Base-by-base conservation (phyloP, 2,329 filamentous ascomycete species). In the Akanthomyces uredinophilus region DNA sequence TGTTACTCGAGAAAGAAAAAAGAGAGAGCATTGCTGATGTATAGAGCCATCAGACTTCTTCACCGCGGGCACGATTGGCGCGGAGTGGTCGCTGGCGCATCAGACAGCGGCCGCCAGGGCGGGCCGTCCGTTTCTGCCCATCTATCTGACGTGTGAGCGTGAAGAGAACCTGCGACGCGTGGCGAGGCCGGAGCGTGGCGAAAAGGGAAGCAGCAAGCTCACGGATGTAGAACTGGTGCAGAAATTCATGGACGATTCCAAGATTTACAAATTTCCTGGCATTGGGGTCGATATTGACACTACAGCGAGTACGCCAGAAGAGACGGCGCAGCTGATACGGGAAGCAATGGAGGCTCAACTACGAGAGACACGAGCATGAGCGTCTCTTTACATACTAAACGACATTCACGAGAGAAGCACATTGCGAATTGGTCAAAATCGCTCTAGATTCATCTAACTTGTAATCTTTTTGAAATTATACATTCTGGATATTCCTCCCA, bases 91-190 rank as follows among this genome's bases (percentile, higher is more conserved):
- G 3, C 46, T 63, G 59, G 66, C 69, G 46, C 69, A 70, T 53
- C 61, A 65, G 27, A 58, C 62, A 10, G 68, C 70, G 1, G 67
- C 71, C 3, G 62, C 60, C 20, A 61, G 53, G 20, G 64, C 66
- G 4, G 63, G 59, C 1, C 66, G 67, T 8, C 67, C 65, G 6
- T 71, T 73, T 47, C 55, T 71, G 18, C 68, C 71, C 13, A 63
- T 73, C 20, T 65, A 72, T 29, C 50, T 73, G 29, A 64, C 62
- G n/a, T 73, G 70, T 52, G 59, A 61, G 4, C 52, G 68, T 35
- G 65, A 68, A 14, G 71, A 72, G 60, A 71, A 72, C 43, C 32
- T 67, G n/a, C 64, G 57, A 16, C 67, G 70, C 18, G 54, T 67
- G 16, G 44, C 24, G 1, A 22, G 51, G 24, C 61, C 57, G 29